Percentiles rank a stretch among this genome's conserved stretches.
Conservation (phyloP, 2,329 filamentous ascomycete genomes). For the Tolypocladium pustulatum region DNA sequence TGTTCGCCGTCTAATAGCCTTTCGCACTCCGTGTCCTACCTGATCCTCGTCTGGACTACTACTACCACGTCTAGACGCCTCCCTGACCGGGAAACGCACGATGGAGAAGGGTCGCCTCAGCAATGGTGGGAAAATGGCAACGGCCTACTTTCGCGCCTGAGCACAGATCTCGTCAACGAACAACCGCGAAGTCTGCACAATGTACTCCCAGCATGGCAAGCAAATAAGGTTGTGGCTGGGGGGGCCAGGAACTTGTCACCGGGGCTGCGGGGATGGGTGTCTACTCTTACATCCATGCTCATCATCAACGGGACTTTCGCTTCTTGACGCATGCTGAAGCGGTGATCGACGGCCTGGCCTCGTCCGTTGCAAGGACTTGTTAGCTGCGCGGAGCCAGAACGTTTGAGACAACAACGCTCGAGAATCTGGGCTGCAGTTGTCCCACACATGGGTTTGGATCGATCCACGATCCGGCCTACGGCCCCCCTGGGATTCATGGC, state of each 20-base stretch:
- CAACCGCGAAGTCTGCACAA: neutral
- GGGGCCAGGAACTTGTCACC: neutral
- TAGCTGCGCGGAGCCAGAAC: neutral
- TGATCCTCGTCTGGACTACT: neutral
- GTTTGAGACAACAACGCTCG: neutral
- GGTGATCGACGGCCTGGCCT: neutral
- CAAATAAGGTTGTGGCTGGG: neutral
- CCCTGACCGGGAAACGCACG: neutral
- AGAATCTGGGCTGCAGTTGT: neutral
- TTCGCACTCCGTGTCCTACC: neutral
- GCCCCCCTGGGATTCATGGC: neutral
- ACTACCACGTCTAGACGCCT: neutral
- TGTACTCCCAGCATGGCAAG: neutral
- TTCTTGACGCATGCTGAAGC: neutral
- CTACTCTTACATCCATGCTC: neutral
- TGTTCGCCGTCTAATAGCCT: neutral
- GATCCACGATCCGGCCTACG: neutral
- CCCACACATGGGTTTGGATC: neutral
- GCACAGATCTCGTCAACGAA: neutral
- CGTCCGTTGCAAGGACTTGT: neutral
- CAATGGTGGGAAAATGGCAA: too few species aligned
- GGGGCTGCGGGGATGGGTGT: neutral
- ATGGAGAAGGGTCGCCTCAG: neutral
- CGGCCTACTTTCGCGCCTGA: neutral
- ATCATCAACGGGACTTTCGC: neutral